Conservation (phyloP, 768 basidiomycete species). For the Suillus subaureus region DNA sequence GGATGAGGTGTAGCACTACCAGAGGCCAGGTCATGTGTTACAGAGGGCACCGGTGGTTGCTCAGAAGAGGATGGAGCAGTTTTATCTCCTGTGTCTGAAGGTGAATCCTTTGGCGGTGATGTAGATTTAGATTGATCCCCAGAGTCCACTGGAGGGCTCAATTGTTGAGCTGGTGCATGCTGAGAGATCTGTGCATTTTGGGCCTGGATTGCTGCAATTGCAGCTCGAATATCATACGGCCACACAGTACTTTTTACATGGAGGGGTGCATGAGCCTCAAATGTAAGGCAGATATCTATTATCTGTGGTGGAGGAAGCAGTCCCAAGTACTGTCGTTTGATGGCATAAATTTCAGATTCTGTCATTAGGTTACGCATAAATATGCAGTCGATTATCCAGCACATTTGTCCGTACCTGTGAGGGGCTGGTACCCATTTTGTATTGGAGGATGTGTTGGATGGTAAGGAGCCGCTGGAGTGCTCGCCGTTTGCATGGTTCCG, state of each 20-base stretch:
- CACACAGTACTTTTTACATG: conserved; percentile 69
- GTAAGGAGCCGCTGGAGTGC: conserved; percentile 41
- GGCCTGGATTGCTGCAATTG: conserved; percentile 54
- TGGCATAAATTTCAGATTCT: conserved; percentile 53
- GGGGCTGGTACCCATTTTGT: conserved; percentile 36
- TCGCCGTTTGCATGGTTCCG: conserved; percentile 62
- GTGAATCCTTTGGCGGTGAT: conserved; percentile 29
- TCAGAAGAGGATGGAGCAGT: conserved; percentile 17
- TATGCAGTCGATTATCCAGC: conserved; percentile 22
- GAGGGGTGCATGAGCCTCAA: conserved; percentile 67
- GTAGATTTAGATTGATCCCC: conserved; percentile 2
- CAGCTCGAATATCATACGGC: conserved; percentile 69
- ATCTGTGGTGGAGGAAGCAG: conserved; percentile 70
- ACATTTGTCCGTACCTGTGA: conserved; percentile 38
- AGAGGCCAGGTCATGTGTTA: conserved; percentile 20
- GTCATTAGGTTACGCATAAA: conserved; percentile 26
- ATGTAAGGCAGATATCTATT: conserved; percentile 76
- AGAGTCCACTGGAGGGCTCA: conserved; percentile 12
- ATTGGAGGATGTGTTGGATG: conserved; percentile 38
- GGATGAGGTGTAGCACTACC: conserved; percentile 26
- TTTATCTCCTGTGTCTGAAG: conserved; percentile 18
- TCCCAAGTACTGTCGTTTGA: conserved; percentile 72
- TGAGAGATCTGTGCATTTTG: conserved; percentile 28
- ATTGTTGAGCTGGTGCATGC: conserved; percentile 17
- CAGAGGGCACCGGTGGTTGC: conserved; percentile 17